These are phyloP conservation scores for Teratosphaeriaceae sp. DNA, from an alignment of 2,329 filamentous ascomycete genomes.

Conservation along the genomic window DNA sequence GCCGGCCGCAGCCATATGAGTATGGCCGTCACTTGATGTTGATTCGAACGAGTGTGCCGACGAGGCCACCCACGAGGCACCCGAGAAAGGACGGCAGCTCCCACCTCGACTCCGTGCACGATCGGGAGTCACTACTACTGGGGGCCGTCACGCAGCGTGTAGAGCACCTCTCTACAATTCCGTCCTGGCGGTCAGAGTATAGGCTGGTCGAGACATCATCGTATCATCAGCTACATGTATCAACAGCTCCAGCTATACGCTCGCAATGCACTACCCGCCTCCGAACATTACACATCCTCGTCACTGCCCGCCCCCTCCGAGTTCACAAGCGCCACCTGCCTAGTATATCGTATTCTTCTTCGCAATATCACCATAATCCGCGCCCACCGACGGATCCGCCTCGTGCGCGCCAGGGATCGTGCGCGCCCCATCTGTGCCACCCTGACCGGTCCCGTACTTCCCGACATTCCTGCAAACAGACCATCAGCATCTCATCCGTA, in stretches of 20 bases:
- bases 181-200: no score
- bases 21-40: background rate
- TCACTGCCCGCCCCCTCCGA: background rate
- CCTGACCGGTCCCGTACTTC: constrained; percentile 30
- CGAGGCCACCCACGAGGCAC: background rate
- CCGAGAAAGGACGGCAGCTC: no score
- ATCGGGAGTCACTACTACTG: no score
- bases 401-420: constrained; percentile 24
- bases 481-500: background rate
- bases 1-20: no score
- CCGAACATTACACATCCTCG: background rate
- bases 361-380: constrained; percentile 7
- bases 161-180: no score
- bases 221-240: background rate
- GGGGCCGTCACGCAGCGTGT: no score
- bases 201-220: no score
- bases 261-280: background rate
- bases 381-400: background rate
- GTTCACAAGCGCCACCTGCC: no score
- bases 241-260: background rate
- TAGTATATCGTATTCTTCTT: constrained; percentile 9
- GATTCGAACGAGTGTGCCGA: background rate
- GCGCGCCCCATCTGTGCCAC: constrained; percentile 31
- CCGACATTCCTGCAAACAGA: constrained; percentile 20
- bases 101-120: background rate